phyloP scores from a whole-genome alignment of 441 rosid genomes.

The Eruca vesicaria region DNA sequence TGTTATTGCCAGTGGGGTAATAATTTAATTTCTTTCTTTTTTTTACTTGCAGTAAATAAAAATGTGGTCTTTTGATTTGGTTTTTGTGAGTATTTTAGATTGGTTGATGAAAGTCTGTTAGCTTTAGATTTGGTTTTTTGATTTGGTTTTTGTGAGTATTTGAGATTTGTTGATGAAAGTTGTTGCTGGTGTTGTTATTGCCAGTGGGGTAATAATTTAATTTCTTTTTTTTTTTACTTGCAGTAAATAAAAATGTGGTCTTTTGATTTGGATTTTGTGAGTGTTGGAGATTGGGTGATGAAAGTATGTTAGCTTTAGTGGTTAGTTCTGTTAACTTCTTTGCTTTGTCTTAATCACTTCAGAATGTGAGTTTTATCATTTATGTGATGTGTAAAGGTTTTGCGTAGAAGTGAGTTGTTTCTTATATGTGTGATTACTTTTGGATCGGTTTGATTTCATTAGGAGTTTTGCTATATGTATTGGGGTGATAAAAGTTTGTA shows the following conservation, averaged over 20 bases:
- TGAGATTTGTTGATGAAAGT: no score
- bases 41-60: background rate
- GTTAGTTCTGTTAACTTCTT: no score
- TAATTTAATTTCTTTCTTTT: background rate
- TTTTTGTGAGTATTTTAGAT: background rate
- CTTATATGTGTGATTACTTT: no score
- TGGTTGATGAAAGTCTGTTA: background rate
- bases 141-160: no score
- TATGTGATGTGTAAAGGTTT: no score
- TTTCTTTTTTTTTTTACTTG: background rate
- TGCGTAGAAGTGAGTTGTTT: no score
- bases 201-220: conserved; percentile 63
- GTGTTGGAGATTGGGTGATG: background rate
- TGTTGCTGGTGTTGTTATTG: conserved; percentile 64
- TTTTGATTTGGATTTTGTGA: background rate
- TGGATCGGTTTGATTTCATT: no score
- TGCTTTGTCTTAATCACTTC: no score
- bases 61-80: background rate
- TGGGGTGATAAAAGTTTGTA: background rate
- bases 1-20: conserved; percentile 73
- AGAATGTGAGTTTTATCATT: no score
- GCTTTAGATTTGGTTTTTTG: no score
- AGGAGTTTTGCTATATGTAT: no score
- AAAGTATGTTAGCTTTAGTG: no score
- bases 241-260: background rate